These are phyloP conservation scores for Scheffersomyces lignicola DNA, from an alignment of 1,139 yeast genomes.

Conservation along the genomic window DNA sequence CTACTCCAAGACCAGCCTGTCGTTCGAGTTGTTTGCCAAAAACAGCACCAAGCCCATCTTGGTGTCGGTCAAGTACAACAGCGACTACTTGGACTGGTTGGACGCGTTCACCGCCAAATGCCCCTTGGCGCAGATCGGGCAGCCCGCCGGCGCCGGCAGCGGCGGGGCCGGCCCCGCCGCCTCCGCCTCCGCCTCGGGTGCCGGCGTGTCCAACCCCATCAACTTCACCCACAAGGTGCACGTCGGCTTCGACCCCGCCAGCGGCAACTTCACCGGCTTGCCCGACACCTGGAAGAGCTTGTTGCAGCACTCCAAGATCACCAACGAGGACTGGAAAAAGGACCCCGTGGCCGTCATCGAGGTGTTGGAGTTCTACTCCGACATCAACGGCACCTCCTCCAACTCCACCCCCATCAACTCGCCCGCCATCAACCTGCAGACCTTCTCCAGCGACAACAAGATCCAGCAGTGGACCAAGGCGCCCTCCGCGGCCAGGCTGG, in stretches of 20 bases:
- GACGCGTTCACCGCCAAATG: constrained; percentile 87
- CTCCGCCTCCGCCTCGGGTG: constrained; percentile 4
- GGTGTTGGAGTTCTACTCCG: constrained; percentile 82
- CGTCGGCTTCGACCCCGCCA: constrained; percentile 64
- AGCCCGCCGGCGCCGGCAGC: constrained; percentile 13
- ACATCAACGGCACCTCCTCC: constrained; percentile 40
- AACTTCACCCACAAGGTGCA: constrained; percentile 72
- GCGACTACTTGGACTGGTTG: constrained; percentile 86
- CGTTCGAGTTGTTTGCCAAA: constrained; percentile 73
- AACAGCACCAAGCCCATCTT: constrained; percentile 62
- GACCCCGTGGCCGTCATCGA: constrained; percentile 88
- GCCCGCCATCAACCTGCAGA: constrained; percentile 29
- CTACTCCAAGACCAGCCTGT: constrained; percentile 65
- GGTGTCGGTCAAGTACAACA: constrained; percentile 74
- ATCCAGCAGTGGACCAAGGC: constrained; percentile 46
- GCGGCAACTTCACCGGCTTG: constrained; percentile 74
- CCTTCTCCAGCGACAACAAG: constrained; percentile 20
- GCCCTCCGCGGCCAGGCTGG: constrained; percentile 19
- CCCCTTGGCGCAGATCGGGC: constrained; percentile 55
- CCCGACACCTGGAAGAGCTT: constrained; percentile 80
- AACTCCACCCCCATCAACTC: constrained; percentile 31
- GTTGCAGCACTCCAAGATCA: constrained; percentile 73
- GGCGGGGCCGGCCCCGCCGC: constrained; percentile 2
- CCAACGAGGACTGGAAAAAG: constrained; percentile 80
- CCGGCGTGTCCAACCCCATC: constrained; percentile 72